Base-by-base conservation (phyloP, 371 early-diverging fungal genomes). In the Parasitella parasitica region DNA sequence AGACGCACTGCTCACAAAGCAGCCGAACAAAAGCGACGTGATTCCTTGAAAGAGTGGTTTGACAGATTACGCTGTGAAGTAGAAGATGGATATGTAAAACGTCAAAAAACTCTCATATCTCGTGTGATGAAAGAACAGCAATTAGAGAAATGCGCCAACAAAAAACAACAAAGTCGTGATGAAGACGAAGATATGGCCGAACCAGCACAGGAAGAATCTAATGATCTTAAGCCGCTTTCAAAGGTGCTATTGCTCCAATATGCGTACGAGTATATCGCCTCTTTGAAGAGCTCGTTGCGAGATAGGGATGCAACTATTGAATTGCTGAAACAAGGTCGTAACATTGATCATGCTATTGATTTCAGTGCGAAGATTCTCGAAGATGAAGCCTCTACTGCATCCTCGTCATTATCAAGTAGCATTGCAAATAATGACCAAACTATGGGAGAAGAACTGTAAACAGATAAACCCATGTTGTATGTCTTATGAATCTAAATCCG, bases 21-120 rank as follows among this genome's bases (percentile, higher is more conserved):
- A 15, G 96, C 97, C 0, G 97, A 97, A 71, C 96, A 97, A 72
- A 92, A 91, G 59, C 90, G 97, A 12, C 86, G 97, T 7, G 94
- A 94, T 66, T 87, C 90, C 27, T 82, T 96, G n/a, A 94, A 94
- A 57, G 75, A 86, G 38, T 90, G 92, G 59, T 97, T 97, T 70
- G 86, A 90, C 41, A 79, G 88, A 18, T 72, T 97, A 13, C 81
- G 87, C 26, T 61, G 70, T 6, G 77, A 91, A 46, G 73, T 96
- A 8, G 92, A 92, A 27, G 84, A 87, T 16, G 81, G 90, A 4
- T 79, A 79, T 34, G 76, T 79, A 22, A 79, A 79, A 48, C 63
- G 71, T n/a, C 71, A 71, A 43, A 54, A 64, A 7, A 41, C 62
- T 0, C 30, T 73, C 22, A 53, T 63, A 43, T 66, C 71, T 1